Conservation (phyloP, 257 asterid species). For the Petunia axillaris region DNA sequence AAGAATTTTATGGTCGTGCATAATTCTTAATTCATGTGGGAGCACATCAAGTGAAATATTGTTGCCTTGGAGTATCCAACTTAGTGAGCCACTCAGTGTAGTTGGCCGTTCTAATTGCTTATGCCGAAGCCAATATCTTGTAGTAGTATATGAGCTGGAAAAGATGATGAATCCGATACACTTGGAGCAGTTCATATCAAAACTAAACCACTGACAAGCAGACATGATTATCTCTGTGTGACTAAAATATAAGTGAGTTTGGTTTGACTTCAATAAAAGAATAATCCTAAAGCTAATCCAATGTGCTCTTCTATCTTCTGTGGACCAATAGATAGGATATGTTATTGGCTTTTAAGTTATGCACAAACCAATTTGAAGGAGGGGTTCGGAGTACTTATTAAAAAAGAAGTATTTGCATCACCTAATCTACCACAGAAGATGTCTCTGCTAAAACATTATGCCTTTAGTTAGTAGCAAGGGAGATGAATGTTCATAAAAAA, state of each 20-base stretch:
- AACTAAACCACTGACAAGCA: neutral
- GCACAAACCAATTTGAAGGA: neutral
- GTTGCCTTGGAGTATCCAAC: too few species aligned
- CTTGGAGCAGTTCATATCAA: too few species aligned
- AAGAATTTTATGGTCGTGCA: neutral
- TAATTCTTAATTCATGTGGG: too few species aligned
- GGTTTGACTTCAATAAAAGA: neutral
- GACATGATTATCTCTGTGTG: neutral
- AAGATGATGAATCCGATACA: too few species aligned
- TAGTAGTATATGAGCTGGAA: too few species aligned
- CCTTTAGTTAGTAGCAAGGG: neutral
- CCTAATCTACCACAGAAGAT: neutral
- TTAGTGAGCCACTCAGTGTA: too few species aligned
- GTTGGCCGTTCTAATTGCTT: too few species aligned
- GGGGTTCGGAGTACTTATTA: too few species aligned
- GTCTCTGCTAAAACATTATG: neutral
- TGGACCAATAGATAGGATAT: neutral
- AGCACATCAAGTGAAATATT: too few species aligned
- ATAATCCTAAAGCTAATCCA: neutral
- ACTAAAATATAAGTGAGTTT: neutral
- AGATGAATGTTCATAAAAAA: neutral
- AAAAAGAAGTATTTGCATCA: neutral
- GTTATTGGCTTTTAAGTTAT: neutral
- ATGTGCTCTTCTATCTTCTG: neutral
- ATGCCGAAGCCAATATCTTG: too few species aligned